These are phyloP conservation scores for Spongiforma sp. DNA, from an alignment of 1,284 basidiomycete genomes.

Conservation along the genomic window DNA sequence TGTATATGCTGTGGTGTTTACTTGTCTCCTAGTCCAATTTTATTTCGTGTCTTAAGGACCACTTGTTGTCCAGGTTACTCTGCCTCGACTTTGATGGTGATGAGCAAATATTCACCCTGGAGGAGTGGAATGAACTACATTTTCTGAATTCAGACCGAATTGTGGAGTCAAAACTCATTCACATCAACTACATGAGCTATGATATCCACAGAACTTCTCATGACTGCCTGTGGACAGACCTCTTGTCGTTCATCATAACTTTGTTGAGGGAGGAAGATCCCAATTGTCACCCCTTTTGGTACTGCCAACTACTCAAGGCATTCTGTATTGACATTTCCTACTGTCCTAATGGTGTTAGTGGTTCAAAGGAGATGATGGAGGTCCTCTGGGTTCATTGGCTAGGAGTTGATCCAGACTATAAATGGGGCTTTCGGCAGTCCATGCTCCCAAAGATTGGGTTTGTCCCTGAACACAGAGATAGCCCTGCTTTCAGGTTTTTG, in stretches of 20 bases:
- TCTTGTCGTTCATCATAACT: conserved; percentile 10
- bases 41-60: conserved; percentile 7
- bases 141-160: not conserved
- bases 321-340: conserved; percentile 1
- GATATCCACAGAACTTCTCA: conserved; percentile 11
- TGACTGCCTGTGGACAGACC: conserved; percentile 20
- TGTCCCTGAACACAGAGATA: not conserved
- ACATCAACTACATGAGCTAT: conserved; percentile 11
- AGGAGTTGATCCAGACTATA: not conserved
- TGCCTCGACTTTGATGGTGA: conserved; percentile 13
- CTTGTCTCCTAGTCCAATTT: not conserved
- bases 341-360: not conserved
- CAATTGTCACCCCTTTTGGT: conserved; percentile 24
- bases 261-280: not conserved
- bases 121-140: not conserved
- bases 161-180: conserved; percentile 3
- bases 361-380: conserved; percentile 10
- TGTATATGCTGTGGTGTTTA: too few species aligned
- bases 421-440: not conserved
- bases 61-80: conserved; percentile 18
- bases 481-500: conserved; percentile 5
- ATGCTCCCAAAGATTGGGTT: conserved; percentile 11
- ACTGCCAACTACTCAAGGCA: conserved; percentile 5
- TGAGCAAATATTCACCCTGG: conserved; percentile 2
- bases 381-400: conserved; percentile 28